phyloP scores from a whole-genome alignment of 163 green algal species.

The Chlorella variabilis region DNA sequence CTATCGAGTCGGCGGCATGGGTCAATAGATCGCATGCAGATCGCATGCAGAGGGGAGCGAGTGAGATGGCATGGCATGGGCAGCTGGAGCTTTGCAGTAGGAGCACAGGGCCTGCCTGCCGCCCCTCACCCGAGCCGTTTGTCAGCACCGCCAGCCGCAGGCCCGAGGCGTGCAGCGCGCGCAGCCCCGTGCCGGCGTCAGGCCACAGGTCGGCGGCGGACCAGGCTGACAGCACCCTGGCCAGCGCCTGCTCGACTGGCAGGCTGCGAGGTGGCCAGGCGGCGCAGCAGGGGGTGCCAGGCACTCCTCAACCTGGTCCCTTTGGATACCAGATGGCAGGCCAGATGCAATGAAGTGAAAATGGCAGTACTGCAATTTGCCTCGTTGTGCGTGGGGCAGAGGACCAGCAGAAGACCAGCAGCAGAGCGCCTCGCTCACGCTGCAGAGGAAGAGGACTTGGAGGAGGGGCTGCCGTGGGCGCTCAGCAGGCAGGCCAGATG shows the following conservation, averaged over 20 bases:
- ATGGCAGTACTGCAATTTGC: no score
- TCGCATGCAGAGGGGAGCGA: neutral
- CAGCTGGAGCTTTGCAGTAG: no score
- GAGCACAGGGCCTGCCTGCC: no score
- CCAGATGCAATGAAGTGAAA: no score
- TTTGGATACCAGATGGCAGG: no score
- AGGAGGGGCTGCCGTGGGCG: neutral
- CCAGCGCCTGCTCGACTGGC: neutral
- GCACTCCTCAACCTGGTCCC: no score
- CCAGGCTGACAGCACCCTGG: conserved; percentile 28
- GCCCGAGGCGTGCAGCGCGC: conserved; percentile 8
- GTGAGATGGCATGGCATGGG: neutral
- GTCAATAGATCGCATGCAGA: no score
- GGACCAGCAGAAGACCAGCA: no score
- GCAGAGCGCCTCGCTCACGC: no score
- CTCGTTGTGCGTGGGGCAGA: neutral
- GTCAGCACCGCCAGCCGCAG: conserved; percentile 16
- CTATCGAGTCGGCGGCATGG: neutral
- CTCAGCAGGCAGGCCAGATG: conserved; percentile 26
- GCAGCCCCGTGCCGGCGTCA: conserved; percentile 12
- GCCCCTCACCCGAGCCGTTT: conserved; percentile 29
- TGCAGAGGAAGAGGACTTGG: no score
- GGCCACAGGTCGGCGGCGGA: conserved; percentile 9
- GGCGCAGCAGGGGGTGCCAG: no score
- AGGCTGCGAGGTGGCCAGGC: neutral